These are phyloP conservation scores for maize (Zea mays) DNA, from an alignment of 176 grass and related monocot species.

Conservation along the genomic window DNA sequence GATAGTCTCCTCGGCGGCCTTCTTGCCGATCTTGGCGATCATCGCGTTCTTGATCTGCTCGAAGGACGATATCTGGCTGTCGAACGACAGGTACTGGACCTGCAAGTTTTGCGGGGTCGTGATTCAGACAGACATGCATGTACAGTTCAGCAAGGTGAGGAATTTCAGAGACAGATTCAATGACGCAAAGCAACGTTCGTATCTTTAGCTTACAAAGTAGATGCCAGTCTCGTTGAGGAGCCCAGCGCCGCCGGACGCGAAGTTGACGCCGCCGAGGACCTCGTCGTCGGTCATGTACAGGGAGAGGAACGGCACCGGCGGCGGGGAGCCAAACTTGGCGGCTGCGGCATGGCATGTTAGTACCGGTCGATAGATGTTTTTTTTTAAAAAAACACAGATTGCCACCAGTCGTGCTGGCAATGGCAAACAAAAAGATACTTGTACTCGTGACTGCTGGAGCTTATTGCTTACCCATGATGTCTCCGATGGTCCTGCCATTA, in stretches of 20 bases:
- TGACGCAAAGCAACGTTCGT: too few relatives aligned
- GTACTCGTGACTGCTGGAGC: too few relatives aligned
- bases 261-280: slow-evolving; percentile 76
- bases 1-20: slow-evolving; percentile 58
- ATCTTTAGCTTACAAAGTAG: slow-evolving; percentile 88
- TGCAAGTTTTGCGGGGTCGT: too few relatives aligned
- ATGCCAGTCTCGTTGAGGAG: slow-evolving; percentile 94
- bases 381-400: too few relatives aligned
- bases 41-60: slow-evolving; percentile 65
- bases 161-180: slow-evolving; percentile 8
- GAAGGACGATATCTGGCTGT: slow-evolving; percentile 76
- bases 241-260: slow-evolving; percentile 83
- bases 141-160: background rate
- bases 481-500: slow-evolving; percentile 89
- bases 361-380: too few relatives aligned
- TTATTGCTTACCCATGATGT: slow-evolving; percentile 71
- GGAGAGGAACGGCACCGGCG: slow-evolving; percentile 71
- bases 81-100: slow-evolving; percentile 92
- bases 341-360: too few relatives aligned
- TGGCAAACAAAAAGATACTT: too few relatives aligned
- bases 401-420: too few relatives aligned
- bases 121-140: too few relatives aligned
- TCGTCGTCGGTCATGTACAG: slow-evolving; percentile 72
- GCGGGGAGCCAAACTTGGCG: slow-evolving; percentile 68
- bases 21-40: slow-evolving; percentile 62